Base-by-base conservation (phyloP, 1,139 yeast species). In the Kodamaea derodonti region DNA sequence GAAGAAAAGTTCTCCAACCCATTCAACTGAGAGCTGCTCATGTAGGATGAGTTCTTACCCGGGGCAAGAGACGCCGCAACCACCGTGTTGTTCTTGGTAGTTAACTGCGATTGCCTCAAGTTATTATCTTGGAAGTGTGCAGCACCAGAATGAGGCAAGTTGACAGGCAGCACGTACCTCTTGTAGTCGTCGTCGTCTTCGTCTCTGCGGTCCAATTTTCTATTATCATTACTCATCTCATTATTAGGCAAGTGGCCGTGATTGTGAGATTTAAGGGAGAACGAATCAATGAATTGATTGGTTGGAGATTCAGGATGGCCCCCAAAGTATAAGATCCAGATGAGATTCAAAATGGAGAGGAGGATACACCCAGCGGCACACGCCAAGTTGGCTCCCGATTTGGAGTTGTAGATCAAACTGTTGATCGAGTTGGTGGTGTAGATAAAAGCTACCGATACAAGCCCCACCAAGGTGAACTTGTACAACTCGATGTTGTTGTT, bases 321-420 rank as follows among this genome's bases (percentile, higher is more conserved):
- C 13, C 92, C 97, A 56, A 84, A 85, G 60, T 88, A 90, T 39
- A 88, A 67, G 36, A 90, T 71, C 95, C 97, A 92, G 33, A 76
- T 66, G 37, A 84, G 54, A 56, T 90, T 86, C 42, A 87, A 70
- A 58, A 90, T 86, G 16, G 94, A 80, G 34, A 87, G 65, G 38
- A 92, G 65, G 42, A 92, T 84, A 48, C 85, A 83, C 4, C 98
- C 98, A 1, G 97, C 96, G 2, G 95, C 87, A 14, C 95, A 90
- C 25, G 96, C 94, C 36, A 85, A 84, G 46, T 59, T 58, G 27
- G 77, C 78, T n/a, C 83, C 64, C 10, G 84, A 72, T 14, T 70
- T 66, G 14, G 76, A 65, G 30, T 71, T 60, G 65, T 92, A 92
- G 29, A 92, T 84, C 50, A 90, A 71, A 48, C 74, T 76, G 51